phyloP scores from a whole-genome alignment of 768 basidiomycete species.

The Tylopilus felleus region DNA sequence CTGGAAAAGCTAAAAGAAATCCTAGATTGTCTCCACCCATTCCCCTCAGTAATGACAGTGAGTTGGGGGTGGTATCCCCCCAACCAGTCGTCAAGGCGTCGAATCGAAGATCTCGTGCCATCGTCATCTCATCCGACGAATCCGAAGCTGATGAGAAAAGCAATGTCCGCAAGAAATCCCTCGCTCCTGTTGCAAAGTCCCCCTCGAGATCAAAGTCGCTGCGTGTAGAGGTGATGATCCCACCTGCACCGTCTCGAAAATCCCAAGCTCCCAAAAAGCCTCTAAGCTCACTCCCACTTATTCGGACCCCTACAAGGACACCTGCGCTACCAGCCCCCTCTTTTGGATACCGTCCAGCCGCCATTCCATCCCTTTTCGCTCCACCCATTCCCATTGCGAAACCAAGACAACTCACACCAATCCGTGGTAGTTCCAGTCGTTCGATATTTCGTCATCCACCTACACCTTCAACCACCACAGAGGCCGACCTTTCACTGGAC shows the following conservation, averaged over 20 bases:
- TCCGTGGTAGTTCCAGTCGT: conserved; percentile 43
- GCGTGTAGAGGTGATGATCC: conserved; percentile 43
- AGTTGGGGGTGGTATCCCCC: conserved; percentile 26
- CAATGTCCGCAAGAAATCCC: conserved; percentile 1
- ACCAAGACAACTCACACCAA: conserved; percentile 67
- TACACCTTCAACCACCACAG: conserved; percentile 56
- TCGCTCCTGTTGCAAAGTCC: conserved; percentile 10
- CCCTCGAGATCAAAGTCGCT: conserved; percentile 14
- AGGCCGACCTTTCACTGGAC: conserved; percentile 41
- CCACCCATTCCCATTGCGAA: conserved; percentile 31
- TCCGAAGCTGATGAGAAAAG: conserved; percentile 36
- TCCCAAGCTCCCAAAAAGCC: conserved; percentile 15
- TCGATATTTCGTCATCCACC: conserved; percentile 36
- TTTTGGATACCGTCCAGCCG: neutral
- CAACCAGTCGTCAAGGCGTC: conserved; percentile 10
- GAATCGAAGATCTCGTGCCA: conserved; percentile 15
- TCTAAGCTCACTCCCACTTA: conserved; percentile 1
- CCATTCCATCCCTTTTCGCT: conserved; percentile 3
- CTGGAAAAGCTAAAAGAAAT: conserved; percentile 9
- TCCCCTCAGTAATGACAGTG: conserved; percentile 28
- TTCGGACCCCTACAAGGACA: conserved; percentile 5
- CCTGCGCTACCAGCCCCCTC: neutral
- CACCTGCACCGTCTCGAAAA: conserved; percentile 28
- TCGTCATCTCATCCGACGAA: conserved; percentile 47
- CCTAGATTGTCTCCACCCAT: conserved; percentile 8